Base-by-base conservation (phyloP, 2,329 filamentous ascomycete genomes). In the Capronia americana region DNA sequence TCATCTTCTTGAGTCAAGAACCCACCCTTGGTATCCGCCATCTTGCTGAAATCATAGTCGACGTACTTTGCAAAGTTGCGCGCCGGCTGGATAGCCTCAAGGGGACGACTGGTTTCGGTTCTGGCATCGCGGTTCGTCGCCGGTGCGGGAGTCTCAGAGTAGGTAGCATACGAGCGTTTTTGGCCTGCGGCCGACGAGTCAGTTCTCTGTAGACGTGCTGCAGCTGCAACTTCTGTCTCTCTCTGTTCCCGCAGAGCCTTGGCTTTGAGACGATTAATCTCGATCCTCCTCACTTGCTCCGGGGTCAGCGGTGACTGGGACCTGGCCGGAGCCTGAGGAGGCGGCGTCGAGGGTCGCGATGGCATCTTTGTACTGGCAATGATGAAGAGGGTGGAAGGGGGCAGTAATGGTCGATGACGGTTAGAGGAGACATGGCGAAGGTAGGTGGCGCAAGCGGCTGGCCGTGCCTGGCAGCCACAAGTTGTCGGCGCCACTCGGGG, bases 11-110 rank as follows among this genome's bases (percentile, higher is more conserved):
- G 86, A n/a, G 90, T 91, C 70, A 99, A 80, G 78, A 99, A 99
- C 0, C 95, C 95, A 69, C 95, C 95, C 76, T 97, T 97, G 0
- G 94, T 98, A 77, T 99, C 95, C 6, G 90, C 96, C 93, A 99
- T 98, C 80, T 94, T 91, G 76, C 91, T 94, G 80, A 99, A 95
- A 78, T 99, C 95, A 80, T 97, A 98, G 76, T 99, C 95, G 75
- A 99, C 93, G 76, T 91, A 98, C 77, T 95, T 94, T 67, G 91
- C 88, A 72, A 98, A 97, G 75, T 96, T 97, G 74, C 89, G 87
- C 46, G 92, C 92, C 0, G 94, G 90, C 63, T 88, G 88, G 57
- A 96, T 88, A 4, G 80, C 77, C 54, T 83, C 78, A 34, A 80
- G 74, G 6, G 79, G 80, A 10, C 79, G 76, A 34, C 73, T 72